Percentiles rank a stretch among this genome's conserved stretches.
Conservation (phyloP, 805 yeast genomes). For the Lipomyces lipofer region DNA sequence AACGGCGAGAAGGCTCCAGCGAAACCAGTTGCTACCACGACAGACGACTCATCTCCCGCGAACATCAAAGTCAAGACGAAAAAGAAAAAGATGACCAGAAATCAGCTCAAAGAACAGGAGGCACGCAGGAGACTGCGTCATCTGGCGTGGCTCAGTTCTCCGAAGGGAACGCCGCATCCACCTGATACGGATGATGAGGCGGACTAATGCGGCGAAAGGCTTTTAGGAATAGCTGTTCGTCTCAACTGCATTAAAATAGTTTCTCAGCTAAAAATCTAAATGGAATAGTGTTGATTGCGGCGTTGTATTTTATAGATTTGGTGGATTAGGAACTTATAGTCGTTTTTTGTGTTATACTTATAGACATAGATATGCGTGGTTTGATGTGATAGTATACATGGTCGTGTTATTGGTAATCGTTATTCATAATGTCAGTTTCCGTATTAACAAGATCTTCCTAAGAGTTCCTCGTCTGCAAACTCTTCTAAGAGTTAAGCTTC, state of each 20-base stretch:
- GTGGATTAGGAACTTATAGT: not conserved
- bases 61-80: slow-evolving; percentile 88
- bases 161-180: slow-evolving; percentile 98
- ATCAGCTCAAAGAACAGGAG: slow-evolving; percentile 86
- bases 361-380: no score
- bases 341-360: not conserved
- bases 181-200: slow-evolving; percentile 92
- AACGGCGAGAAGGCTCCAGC: slow-evolving; percentile 39
- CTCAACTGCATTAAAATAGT: no score
- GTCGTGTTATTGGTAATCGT: no score
- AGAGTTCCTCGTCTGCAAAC: no score
- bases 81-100: slow-evolving; percentile 97
- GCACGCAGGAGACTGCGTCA: slow-evolving; percentile 93
- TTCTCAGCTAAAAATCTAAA: not conserved
- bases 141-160: slow-evolving; percentile 90
- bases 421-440: no score
- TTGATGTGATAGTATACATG: no score
- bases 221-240: not conserved
- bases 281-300: not conserved
- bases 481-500: no score
- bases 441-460: no score
- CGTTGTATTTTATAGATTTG: not conserved
- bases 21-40: slow-evolving; percentile 29
- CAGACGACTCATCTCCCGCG: slow-evolving; percentile 88
- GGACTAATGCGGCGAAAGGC: slow-evolving; percentile 35